Evolutionary conservation across 2,329 filamentous ascomycete genomes (phyloP).

Genomic region (Fusarium sp.): DNA sequence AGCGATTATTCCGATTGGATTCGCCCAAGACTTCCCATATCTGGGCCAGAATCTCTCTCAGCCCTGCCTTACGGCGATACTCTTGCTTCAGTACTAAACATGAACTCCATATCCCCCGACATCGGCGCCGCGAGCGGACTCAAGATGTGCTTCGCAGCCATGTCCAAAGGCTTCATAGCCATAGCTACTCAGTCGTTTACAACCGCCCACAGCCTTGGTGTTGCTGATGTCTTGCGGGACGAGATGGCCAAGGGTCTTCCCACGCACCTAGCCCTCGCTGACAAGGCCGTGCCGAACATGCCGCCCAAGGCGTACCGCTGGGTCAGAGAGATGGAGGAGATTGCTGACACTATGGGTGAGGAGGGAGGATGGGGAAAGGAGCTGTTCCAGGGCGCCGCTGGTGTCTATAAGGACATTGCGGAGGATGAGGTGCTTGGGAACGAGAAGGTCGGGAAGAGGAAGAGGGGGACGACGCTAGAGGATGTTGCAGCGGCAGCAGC

Average conservation of each 20-base stretch:
- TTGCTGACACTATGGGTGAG: constrained; percentile 68
- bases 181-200: constrained; percentile 75
- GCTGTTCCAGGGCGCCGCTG: constrained; percentile 67
- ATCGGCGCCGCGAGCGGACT: constrained; percentile 66
- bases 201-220: constrained; percentile 69
- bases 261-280: constrained; percentile 54
- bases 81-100: constrained; percentile 56
- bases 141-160: constrained; percentile 71
- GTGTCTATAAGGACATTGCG: constrained; percentile 67
- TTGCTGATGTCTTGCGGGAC: constrained; percentile 64
- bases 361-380: constrained; percentile 67
- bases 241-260: constrained; percentile 64
- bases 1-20: constrained; percentile 47
- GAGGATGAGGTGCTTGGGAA: constrained; percentile 66
- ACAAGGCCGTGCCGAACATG: constrained; percentile 64
- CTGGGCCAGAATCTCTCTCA: constrained; percentile 56
- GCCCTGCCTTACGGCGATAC: constrained; percentile 51
- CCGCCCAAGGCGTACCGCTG: constrained; percentile 79
- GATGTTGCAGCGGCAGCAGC: constrained; percentile 61
- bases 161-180: constrained; percentile 71
- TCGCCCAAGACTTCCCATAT: constrained; percentile 56
- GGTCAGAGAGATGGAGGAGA: constrained; percentile 80
- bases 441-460: constrained; percentile 65
- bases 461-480: constrained; percentile 63
- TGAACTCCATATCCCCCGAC: constrained; percentile 56